A percentile compares a stretch with the other conserved stretches of the same genome.
Conservation (phyloP, 23 red algal genomes). For the Gracilariopsis chorda region DNA sequence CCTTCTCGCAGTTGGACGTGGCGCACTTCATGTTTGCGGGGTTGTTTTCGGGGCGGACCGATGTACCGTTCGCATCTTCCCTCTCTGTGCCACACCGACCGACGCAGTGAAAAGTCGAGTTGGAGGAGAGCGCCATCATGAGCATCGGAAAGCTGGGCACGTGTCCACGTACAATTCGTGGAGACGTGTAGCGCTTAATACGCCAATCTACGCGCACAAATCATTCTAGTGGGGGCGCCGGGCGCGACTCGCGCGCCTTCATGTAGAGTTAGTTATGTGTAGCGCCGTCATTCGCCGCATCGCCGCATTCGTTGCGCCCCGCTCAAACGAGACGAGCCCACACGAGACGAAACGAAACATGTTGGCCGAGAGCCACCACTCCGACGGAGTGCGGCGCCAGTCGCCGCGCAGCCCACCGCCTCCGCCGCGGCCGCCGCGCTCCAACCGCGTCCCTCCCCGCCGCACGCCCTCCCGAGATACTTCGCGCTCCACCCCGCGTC, state of each 20-base stretch:
- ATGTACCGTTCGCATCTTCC: too few species aligned
- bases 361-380: not conserved
- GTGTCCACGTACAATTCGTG: too few species aligned
- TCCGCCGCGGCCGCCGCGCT: not conserved
- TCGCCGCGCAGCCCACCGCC: not conserved
- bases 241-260: not conserved
- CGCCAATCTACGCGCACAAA: too few species aligned
- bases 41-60: too few species aligned
- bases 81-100: too few species aligned
- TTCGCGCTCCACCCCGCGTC: not conserved
- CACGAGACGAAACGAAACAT: not conserved
- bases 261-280: not conserved
- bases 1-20: constrained; percentile 20
- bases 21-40: constrained; percentile 43
- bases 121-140: too few species aligned
- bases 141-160: too few species aligned
- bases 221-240: too few species aligned
- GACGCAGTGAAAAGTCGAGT: too few species aligned
- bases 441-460: not conserved
- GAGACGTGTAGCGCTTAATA: too few species aligned
- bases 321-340: not conserved
- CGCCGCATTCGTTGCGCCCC: not conserved
- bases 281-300: not conserved
- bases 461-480: not conserved
- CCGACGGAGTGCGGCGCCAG: not conserved